A percentile compares a stretch with the other conserved stretches of the same genome.
Conservation (phyloP, 768 basidiomycete genomes). For the Suillus occidentalis region DNA sequence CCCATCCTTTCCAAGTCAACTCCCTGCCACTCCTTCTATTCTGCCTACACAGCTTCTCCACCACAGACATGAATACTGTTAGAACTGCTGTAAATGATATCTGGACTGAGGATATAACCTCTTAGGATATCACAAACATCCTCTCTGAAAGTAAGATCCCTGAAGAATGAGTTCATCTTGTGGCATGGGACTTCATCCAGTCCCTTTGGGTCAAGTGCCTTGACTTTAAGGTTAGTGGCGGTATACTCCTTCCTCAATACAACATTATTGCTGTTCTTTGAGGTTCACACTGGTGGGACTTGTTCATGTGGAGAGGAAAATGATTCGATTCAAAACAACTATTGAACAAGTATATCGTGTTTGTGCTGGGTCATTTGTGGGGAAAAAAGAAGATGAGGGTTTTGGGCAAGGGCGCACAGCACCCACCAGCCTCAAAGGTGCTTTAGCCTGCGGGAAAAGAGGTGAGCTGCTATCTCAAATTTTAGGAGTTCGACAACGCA, state of each 20-base stretch:
- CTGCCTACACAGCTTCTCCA: not conserved
- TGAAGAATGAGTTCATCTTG: accelerated
- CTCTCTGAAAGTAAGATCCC: not conserved
- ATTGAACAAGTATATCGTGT: too few species aligned
- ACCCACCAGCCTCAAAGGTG: too few species aligned
- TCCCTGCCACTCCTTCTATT: not conserved
- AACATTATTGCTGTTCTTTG: not conserved
- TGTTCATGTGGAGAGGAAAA: too few species aligned
- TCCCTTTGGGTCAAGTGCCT: not conserved
- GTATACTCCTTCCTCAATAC: not conserved
- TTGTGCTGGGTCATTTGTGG: too few species aligned
- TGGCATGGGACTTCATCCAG: not conserved
- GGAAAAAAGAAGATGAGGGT: too few species aligned
- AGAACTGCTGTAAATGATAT: accelerated
- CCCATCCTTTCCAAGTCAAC: too few species aligned
- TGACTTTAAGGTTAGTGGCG: not conserved
- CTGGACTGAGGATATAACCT: not conserved
- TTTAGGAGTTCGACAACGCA: too few species aligned
- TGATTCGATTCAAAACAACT: too few species aligned
- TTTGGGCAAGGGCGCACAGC: too few species aligned
- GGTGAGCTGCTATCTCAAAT: too few species aligned
- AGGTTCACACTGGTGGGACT: too few species aligned
- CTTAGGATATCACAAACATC: not conserved
- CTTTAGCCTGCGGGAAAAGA: too few species aligned
- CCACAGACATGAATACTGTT: not conserved